These are phyloP conservation scores for Boletus vermiculosoides DNA, from an alignment of 768 basidiomycete species.

Conservation along the genomic window DNA sequence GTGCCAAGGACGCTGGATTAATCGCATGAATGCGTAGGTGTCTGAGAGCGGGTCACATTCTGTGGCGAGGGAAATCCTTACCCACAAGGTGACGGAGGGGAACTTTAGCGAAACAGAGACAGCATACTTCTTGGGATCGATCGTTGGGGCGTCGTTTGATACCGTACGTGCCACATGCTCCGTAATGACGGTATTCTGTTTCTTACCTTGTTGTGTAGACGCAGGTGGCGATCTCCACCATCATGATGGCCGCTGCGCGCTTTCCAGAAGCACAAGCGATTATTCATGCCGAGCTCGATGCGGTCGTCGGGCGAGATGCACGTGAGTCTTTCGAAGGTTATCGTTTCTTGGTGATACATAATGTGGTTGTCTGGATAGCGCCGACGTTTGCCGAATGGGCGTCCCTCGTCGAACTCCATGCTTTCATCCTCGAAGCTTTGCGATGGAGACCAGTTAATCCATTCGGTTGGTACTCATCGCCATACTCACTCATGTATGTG, in stretches of 20 bases:
- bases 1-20: not conserved
- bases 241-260: slow-evolving; percentile 39
- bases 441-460: slow-evolving; percentile 41
- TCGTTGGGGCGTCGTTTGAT: slow-evolving; percentile 61
- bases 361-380: slow-evolving; percentile 21
- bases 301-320: slow-evolving; percentile 35
- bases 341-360: not conserved
- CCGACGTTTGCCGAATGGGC: slow-evolving; percentile 38
- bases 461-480: slow-evolving; percentile 18
- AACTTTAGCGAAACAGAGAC: slow-evolving; percentile 51
- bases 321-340: slow-evolving; percentile 18
- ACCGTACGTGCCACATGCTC: slow-evolving; percentile 34
- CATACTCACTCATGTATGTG: not conserved
- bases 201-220: slow-evolving; percentile 13
- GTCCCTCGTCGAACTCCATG: slow-evolving; percentile 35
- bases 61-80: slow-evolving; percentile 54
- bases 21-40: slow-evolving; percentile 3
- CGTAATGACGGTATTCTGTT: not conserved
- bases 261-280: slow-evolving; percentile 34
- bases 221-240: slow-evolving; percentile 25
- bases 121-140: slow-evolving; percentile 57
- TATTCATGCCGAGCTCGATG: slow-evolving; percentile 39
- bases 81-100: slow-evolving; percentile 44
- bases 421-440: slow-evolving; percentile 39
- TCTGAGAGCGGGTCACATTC: slow-evolving; percentile 21